Evolutionary conservation across 257 asterid species (phyloP), one percentile per base, ranked within the genome.

Genomic region (Gentiana macrophylla): DNA sequence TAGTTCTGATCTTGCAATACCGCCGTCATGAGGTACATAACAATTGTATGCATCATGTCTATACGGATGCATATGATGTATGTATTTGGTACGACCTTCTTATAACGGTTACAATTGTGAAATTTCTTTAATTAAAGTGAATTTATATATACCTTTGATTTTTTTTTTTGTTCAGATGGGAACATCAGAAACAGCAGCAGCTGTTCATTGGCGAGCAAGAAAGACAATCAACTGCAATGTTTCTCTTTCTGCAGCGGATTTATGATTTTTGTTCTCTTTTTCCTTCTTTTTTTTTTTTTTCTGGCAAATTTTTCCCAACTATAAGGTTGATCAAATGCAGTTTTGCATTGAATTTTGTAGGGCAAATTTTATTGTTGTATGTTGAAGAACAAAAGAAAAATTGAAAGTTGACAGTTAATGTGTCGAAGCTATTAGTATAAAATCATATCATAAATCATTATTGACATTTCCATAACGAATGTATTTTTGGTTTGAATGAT

Each of bases 171-270:
- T 66, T 53, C 90, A 92, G 99, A 65, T 83, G 78, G 95, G 99
- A 67, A 80, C 89, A 12, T 71, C 95, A 4, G 97, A 85, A 74
- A 79, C 88, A 58, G 94, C 95, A 11, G 95, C 95, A 51, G 88
- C 94, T 46, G 83, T 92, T 64, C 80, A 75, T 62, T 92, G 99
- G 99, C 97, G 95, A 33, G 94, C 99, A 7, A 68, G 68, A 71
- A 92, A 92, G 70, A 53, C 52, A 2, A 55, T 58, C 0, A 52
- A 15, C 32, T 13, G n/a, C 32, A 47, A 37, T 43, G 43, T 53
- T 59, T 33, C 55, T 35, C 43, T 66, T 52, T 43, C 61, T 37
- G 7, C 5, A 36, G 8, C 55, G 7, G 46, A 60, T 51, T 33
- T 64, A 67, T 66, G 8, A 41, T 41, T 3, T 41, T 41, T 41